Evolutionary conservation across 805 yeast genomes (phyloP), one percentile per base, ranked within the genome.

Genomic region (Zygoascus tannicola): DNA sequence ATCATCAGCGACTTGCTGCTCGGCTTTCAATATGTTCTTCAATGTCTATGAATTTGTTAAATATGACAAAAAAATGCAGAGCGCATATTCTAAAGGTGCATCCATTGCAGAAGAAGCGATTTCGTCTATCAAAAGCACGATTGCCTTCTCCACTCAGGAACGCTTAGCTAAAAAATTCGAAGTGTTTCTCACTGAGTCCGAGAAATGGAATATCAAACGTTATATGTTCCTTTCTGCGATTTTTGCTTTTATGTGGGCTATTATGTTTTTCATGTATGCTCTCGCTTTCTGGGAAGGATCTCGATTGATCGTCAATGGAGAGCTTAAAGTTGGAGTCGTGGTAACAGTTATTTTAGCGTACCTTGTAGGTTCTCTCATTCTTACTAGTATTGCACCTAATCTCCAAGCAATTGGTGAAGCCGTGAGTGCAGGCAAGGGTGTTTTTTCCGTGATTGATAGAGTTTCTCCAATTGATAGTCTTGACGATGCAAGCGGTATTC

Each of bases 271-370:
- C 43, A 58, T 61, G 19, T 69, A 67, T 44, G 68, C 70, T 3
- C 51, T 68, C 18, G 61, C 71, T 0, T 67, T 63, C 48, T 67
- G 71, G 70, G 65, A 66, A 44, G 71, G 71, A 4, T 63, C 70
- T 3, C 57, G 71, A 16, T 48, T 66, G 26, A 52, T 65, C 30
- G 65, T 55, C 8, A 38, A 51, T 20, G 66, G 64, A 7, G 54
- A 52, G 16, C 43, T 61, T 14, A 41, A 47, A 21, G 59, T 67
- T 28, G 70, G 69, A 32, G 43, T 51, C 18, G 47, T 68, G 40
- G 49, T 66, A 40, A 61, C 66, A 19, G 68, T 64, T 5, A 52
- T 64, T 38, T 53, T 67, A 55, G 53, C 71, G 5, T 60, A 64
- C 57, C 53, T 67, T 48, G 65, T 68, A 37, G 73, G 74, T 36